Percentiles rank a stretch among this genome's conserved stretches.
phyloP scores from a whole-genome alignment of 177 flowering plant genomes.

The Vitis hybrid region DNA sequence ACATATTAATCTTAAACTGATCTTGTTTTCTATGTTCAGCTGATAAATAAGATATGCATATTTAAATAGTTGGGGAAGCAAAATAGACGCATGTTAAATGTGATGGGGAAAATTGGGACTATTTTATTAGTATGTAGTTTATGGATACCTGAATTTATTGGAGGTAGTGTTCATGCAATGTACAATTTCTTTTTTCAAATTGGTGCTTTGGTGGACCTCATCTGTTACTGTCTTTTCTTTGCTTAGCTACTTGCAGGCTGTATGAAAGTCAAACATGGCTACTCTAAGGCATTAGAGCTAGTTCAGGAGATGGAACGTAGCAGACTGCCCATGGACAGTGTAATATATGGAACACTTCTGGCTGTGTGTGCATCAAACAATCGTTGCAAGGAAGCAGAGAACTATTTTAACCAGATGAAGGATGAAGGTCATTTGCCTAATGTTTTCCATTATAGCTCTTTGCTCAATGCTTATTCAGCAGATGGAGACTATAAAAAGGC shows the following conservation, averaged over 20 bases:
- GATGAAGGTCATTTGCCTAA: conserved; percentile 77
- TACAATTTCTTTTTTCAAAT: not conserved
- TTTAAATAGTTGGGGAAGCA: no score
- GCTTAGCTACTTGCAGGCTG: conserved; percentile 86
- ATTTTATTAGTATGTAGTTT: no score
- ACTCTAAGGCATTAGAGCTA: conserved; percentile 68
- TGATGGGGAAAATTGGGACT: no score
- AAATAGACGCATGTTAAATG: no score
- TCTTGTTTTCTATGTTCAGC: no score
- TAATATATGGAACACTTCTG: conserved; percentile 75
- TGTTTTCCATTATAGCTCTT: conserved; percentile 79
- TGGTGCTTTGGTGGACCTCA: not conserved
- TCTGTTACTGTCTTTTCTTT: conserved; percentile 14
- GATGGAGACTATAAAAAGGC: conserved; percentile 70
- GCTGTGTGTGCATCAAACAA: conserved; percentile 85
- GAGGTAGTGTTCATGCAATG: not conserved
- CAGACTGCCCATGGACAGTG: conserved; percentile 63
- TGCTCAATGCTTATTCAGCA: conserved; percentile 80
- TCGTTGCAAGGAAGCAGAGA: conserved; percentile 69
- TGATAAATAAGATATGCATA: no score
- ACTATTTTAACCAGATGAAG: conserved; percentile 66
- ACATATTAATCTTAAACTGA: no score
- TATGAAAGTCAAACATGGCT: conserved; percentile 66
- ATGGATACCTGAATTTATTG: not conserved
- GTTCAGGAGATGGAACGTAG: conserved; percentile 58